Conservation (phyloP, 179 eudicot genomes). For the Nepenthes alata region DNA sequence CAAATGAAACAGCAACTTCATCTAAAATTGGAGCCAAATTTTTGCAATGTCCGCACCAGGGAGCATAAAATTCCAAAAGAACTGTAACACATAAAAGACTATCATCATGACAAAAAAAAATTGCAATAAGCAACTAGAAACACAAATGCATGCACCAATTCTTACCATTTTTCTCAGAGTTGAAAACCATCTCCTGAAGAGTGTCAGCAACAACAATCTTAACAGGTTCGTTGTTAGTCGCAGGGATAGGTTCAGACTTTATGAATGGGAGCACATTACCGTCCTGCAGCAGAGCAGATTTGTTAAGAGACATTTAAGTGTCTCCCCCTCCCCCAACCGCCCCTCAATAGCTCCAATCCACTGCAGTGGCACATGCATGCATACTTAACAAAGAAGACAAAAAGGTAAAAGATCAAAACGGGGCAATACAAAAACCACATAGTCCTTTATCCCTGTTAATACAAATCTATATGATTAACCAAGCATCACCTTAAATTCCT, state of each 20-base stretch:
- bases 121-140: background rate
- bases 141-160: background rate
- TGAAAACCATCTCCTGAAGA: constrained; percentile 56
- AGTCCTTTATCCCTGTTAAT: background rate
- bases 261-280: constrained; percentile 48
- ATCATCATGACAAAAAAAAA: background rate
- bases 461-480: background rate
- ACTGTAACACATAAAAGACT: constrained; percentile 23
- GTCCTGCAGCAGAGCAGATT: constrained; percentile 36
- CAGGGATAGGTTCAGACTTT: constrained; percentile 78
- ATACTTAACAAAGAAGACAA: background rate
- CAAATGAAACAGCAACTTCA: constrained; percentile 65
- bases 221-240: constrained; percentile 60
- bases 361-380: background rate
- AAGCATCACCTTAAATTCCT: constrained; percentile 53
- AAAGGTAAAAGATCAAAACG: background rate
- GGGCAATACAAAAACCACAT: background rate
- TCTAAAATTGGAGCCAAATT: constrained; percentile 79
- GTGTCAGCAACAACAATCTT: constrained; percentile 77
- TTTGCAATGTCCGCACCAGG: constrained; percentile 92
- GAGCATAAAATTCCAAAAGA: constrained; percentile 74
- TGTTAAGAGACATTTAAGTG: background rate
- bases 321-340: background rate
- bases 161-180: constrained; percentile 72
- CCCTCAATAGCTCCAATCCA: background rate